Evolutionary conservation across 1,284 basidiomycete genomes (phyloP), one percentile per base, ranked within the genome.

Genomic region (Ganoderma leucocontextum): DNA sequence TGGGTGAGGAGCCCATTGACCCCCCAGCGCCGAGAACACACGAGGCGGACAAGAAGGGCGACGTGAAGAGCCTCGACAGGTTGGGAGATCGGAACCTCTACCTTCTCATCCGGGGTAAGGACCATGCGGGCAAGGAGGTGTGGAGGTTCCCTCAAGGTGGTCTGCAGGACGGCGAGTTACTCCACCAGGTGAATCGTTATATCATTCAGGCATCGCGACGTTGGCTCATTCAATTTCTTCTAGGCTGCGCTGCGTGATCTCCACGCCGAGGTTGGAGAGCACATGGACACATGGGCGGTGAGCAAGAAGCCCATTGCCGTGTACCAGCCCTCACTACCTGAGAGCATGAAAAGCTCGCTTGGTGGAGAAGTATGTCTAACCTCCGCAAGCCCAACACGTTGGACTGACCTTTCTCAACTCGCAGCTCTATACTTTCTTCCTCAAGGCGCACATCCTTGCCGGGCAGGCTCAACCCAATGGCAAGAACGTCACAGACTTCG

Each of bases 51-150:
- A 77, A 77, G 49, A 84, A 78, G 41, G 83, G 83, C 7, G 90
- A 95, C 73, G 81, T 90, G 60, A 89, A 88, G 78, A 94, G 91
- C 76, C 81, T 98, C 74, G 93, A 98, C 80, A 85, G 96, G 68
- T 86, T 85, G 68, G 91, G 93, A 3, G 91, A 95, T 73, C 86
- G 95, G 62, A 97, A 97, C 76, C 80, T 99, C 17, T 98, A 96
- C 80, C 86, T 97, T 25, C 77, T 98, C 62, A 83, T 98, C 19
- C 86, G 89, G 66, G 79, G 81, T 73, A 84, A 83, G 63, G 82
- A 85, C 67, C 80, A 84, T 22, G 72, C 79, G 25, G 86, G 81
- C n/a, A 84, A 86, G 72, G 82, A 87, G 35, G 78, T 83, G 19
- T 97, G 96, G 96, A 85, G 87, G 72, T 95, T 98, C 80, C 96